Evolutionary conservation across 2,329 filamentous ascomycete genomes (phyloP).

Genomic region (Hymenoscyphus albidus): DNA sequence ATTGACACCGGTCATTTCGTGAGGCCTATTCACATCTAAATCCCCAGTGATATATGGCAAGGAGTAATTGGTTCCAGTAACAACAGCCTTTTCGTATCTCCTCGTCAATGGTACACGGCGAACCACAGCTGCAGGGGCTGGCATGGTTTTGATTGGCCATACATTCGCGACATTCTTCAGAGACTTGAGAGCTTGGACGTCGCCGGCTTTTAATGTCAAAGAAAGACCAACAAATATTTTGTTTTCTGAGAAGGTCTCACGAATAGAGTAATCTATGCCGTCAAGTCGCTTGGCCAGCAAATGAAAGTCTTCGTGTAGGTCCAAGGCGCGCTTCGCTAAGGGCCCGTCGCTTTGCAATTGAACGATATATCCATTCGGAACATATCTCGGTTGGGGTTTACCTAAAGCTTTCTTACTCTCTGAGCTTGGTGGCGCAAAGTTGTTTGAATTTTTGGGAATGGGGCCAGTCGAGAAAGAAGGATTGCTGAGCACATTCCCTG

Average conservation of each 20-base stretch:
- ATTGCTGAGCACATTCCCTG: neutral
- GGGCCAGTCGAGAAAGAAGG: neutral
- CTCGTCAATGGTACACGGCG: neutral
- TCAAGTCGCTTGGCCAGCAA: neutral
- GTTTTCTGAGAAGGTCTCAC: neutral
- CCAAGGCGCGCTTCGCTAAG: neutral
- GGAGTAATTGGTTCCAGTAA: neutral
- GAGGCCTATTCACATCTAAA: conserved; percentile 1
- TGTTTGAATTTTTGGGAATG: neutral
- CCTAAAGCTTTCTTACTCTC: neutral
- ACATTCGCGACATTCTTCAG: neutral
- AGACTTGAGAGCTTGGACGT: neutral
- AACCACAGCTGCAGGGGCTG: neutral
- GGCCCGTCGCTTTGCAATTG: neutral
- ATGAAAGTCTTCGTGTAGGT: neutral
- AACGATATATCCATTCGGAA: neutral
- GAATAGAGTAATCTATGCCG: neutral
- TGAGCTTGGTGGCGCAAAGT: neutral
- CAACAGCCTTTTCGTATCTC: neutral
- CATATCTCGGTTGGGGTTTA: neutral
- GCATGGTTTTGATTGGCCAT: neutral
- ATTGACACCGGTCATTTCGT: conserved; percentile 33
- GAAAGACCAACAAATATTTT: neutral
- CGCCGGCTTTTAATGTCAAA: neutral
- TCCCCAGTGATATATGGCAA: neutral